Evolutionary conservation across 2,329 filamentous ascomycete genomes (phyloP).

Genomic region (Aspergillus ustus): DNA sequence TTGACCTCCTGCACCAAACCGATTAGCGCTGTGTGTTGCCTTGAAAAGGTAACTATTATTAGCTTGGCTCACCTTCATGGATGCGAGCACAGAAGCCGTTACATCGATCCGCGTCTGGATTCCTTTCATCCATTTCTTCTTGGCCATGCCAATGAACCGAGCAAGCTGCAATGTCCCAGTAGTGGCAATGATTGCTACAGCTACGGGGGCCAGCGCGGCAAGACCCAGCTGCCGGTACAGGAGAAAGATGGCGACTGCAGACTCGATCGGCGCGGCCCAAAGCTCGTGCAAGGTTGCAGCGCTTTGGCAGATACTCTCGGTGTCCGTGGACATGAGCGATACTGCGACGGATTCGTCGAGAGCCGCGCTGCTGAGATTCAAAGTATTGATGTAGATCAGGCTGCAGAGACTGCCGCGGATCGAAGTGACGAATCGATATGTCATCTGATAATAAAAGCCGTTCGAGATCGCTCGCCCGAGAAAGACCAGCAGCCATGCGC

Average conservation of each 20-base stretch:
- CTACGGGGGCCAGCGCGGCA: neutral
- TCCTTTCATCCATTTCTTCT: constrained; percentile 32
- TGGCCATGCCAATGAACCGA: neutral
- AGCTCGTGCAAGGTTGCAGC: neutral
- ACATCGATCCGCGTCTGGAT: constrained; percentile 34
- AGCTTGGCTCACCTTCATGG: constrained; percentile 37
- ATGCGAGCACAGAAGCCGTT: constrained; percentile 36
- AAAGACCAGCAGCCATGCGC: neutral
- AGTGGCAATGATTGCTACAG: neutral
- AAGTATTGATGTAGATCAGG: constrained; percentile 1
- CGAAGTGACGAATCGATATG: neutral
- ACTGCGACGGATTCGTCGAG: neutral
- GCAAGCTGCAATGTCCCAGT: neutral
- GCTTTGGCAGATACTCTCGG: neutral
- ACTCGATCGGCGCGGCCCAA: constrained; percentile 3
- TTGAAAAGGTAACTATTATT: neutral
- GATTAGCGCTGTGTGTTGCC: neutral
- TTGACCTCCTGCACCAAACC: constrained; percentile 33
- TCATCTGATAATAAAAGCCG: constrained; percentile 3
- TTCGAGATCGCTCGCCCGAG: neutral
- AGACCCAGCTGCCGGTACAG: constrained; percentile 5
- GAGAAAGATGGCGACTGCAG: constrained; percentile 3
- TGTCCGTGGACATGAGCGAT: constrained; percentile 10
- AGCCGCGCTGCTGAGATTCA: neutral
- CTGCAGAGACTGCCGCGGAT: constrained; percentile 1